Evolutionary conservation across 2,329 filamentous ascomycete species (phyloP), one percentile per base, ranked within the genome.

Genomic region (Sporothrix euskadiensis): DNA sequence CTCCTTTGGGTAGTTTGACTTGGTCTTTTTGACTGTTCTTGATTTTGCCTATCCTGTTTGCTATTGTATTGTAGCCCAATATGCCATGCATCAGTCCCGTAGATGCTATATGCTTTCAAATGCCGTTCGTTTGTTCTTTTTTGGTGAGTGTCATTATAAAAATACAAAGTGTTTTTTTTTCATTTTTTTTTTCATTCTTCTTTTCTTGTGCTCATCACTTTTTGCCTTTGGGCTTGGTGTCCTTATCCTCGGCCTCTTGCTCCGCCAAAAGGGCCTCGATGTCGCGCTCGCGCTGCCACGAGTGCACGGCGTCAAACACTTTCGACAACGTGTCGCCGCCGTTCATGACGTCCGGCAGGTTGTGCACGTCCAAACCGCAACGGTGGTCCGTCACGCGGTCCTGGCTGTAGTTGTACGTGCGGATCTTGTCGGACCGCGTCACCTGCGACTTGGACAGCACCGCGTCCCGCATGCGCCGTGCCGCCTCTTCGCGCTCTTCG

Each of bases 341-440:
- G 66, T 87, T 88, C 71, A 97, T 85, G n/a, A 97, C 91, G 78
- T 92, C 88, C 69, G 93, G 90, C 75, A 98, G 83, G 79, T 94
- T 93, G 80, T 95, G 90, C 16, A 94, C 87, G 73, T 94, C 94
- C 54, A 92, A 81, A 0, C 92, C 93, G 78, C 91, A 93, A 56
- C 94, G 87, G 82, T 98, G 94, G 79, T 98, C 94, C 1, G 94
- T 97, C 77, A 96, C 94, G 59, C 94, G 86, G 81, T 94, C 87
- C 79, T 89, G 88, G 75, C 83, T 85, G 81, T 88, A 90, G 81
- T 98, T 97, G 82, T 98, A 98, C 0, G 94, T 98, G 75, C 94
- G 87, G 74, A 99, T 91, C 84, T 99, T 99, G 83, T 98, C 94
- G 65, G 93, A 93, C 57, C 96, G 88, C 6, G 94, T 96, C 83